Evolutionary conservation across 2,329 filamentous ascomycete genomes (phyloP).

Genomic region (Stemphylium lycopersici): DNA sequence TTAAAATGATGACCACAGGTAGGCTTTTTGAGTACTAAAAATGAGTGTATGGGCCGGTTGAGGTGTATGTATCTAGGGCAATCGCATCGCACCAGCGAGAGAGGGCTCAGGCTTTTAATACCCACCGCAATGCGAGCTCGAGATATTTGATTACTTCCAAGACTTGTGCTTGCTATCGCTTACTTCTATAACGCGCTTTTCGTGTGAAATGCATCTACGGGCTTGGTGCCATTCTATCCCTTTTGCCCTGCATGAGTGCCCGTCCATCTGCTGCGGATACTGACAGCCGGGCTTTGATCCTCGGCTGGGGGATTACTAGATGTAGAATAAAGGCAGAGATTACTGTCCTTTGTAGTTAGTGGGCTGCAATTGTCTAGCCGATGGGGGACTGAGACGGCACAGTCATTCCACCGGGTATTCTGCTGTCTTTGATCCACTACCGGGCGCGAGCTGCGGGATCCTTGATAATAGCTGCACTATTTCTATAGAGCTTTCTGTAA

Average conservation of each 20-base stretch:
- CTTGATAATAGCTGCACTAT: too few relatives aligned
- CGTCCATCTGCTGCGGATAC: background rate
- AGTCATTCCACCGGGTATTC: too few relatives aligned
- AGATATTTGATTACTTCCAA: background rate
- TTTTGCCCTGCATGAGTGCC: background rate
- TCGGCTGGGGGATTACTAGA: background rate
- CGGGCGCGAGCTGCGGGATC: too few relatives aligned
- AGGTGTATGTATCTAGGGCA: conserved; percentile 1
- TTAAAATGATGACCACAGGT: background rate
- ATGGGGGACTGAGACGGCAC: too few relatives aligned
- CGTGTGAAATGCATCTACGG: background rate
- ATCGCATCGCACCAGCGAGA: background rate
- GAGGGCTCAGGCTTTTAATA: background rate
- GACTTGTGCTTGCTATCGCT: background rate
- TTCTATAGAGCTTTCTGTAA: too few relatives aligned
- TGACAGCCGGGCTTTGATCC: background rate
- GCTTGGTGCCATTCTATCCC: background rate
- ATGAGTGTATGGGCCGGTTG: conserved; percentile 5
- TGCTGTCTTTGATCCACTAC: too few relatives aligned
- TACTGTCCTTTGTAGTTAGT: background rate
- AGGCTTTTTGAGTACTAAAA: background rate
- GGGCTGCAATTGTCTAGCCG: background rate
- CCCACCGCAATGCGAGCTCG: background rate
- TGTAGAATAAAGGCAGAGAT: background rate
- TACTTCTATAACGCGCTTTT: background rate